phyloP scores from a whole-genome alignment of 495 filamentous ascomycete genomes.

The Poronia punctata region DNA sequence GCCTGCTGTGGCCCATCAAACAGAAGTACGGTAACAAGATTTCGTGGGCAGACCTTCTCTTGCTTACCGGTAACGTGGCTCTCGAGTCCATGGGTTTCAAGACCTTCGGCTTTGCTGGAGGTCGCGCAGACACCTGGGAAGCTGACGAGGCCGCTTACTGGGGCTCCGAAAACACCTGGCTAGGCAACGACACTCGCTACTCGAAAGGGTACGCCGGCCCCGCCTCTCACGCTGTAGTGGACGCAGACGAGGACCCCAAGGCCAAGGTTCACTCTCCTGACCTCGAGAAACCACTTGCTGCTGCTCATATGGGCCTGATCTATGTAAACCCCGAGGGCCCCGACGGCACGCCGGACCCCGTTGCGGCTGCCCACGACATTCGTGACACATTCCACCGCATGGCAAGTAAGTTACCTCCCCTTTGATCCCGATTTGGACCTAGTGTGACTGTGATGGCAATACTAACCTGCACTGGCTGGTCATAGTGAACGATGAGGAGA shows the following conservation, averaged over 20 bases:
- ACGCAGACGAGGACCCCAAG: constrained; percentile 38
- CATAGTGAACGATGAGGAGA: constrained; percentile 64
- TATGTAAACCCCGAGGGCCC: constrained; percentile 73
- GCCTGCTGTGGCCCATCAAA: constrained; percentile 72
- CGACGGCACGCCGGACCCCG: constrained; percentile 59
- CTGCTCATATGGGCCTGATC: constrained; percentile 66
- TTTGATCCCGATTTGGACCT: no score
- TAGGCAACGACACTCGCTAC: constrained; percentile 64
- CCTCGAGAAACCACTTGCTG: constrained; percentile 55
- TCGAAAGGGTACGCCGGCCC: constrained; percentile 39
- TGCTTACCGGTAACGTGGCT: constrained; percentile 66
- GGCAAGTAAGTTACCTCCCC: constrained; percentile 38
- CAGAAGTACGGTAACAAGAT: constrained; percentile 77
- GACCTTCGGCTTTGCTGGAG: constrained; percentile 65
- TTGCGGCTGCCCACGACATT: constrained; percentile 61
- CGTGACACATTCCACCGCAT: constrained; percentile 65
- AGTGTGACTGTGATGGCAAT: no score
- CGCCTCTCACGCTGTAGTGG: constrained; percentile 36
- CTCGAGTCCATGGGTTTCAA: constrained; percentile 69
- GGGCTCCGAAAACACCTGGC: constrained; percentile 64
- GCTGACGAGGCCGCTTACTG: constrained; percentile 68
- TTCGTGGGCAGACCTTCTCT: constrained; percentile 65
- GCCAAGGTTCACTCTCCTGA: constrained; percentile 52
- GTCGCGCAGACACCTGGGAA: constrained; percentile 62
- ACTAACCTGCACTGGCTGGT: neutral